Percentiles rank a stretch among this genome's conserved stretches.
phyloP scores from a whole-genome alignment of 2,329 filamentous ascomycete species.

The Escovopsis sp. region DNA sequence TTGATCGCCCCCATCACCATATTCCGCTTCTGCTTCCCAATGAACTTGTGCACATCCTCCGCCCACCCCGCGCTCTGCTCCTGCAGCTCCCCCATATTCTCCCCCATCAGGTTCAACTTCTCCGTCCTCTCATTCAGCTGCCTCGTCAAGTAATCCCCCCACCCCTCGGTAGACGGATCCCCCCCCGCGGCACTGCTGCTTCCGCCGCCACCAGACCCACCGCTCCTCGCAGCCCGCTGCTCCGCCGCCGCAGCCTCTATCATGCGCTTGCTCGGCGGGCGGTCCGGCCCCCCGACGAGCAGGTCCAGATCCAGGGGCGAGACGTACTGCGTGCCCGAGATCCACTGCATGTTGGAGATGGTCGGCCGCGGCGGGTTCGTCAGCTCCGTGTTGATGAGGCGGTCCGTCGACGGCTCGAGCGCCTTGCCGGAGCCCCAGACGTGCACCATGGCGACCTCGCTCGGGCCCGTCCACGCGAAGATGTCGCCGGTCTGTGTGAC shows the following conservation, averaged over 20 bases:
- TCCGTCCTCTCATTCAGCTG: slow-evolving; percentile 86
- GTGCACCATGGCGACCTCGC: slow-evolving; percentile 68
- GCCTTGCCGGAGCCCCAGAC: slow-evolving; percentile 64
- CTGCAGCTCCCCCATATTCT: slow-evolving; percentile 71
- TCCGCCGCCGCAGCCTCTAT: slow-evolving; percentile 64
- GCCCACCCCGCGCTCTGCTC: slow-evolving; percentile 72
- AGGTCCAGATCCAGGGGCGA: slow-evolving; percentile 78
- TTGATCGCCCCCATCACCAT: slow-evolving; percentile 57
- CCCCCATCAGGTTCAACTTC: slow-evolving; percentile 66
- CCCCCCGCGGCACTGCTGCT: slow-evolving; percentile 17
- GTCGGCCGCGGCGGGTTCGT: slow-evolving; percentile 67
- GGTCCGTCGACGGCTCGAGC: slow-evolving; percentile 51
- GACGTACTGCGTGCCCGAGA: slow-evolving; percentile 84
- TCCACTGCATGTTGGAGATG: slow-evolving; percentile 93
- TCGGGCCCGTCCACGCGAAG: slow-evolving; percentile 76
- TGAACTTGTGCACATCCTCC: slow-evolving; percentile 75
- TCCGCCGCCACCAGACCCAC: no score
- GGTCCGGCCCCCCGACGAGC: slow-evolving; percentile 74
- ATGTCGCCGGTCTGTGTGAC: slow-evolving; percentile 70
- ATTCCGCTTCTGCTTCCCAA: slow-evolving; percentile 75
- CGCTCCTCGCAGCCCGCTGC: slow-evolving; percentile 36
- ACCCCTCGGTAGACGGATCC: slow-evolving; percentile 38
- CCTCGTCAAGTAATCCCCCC: slow-evolving; percentile 68
- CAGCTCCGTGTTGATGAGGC: slow-evolving; percentile 62
- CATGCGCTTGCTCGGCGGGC: slow-evolving; percentile 82